These are phyloP conservation scores for Allomyces macrogynus DNA, from an alignment of 192 early-diverging fungal species.

Conservation along the genomic window DNA sequence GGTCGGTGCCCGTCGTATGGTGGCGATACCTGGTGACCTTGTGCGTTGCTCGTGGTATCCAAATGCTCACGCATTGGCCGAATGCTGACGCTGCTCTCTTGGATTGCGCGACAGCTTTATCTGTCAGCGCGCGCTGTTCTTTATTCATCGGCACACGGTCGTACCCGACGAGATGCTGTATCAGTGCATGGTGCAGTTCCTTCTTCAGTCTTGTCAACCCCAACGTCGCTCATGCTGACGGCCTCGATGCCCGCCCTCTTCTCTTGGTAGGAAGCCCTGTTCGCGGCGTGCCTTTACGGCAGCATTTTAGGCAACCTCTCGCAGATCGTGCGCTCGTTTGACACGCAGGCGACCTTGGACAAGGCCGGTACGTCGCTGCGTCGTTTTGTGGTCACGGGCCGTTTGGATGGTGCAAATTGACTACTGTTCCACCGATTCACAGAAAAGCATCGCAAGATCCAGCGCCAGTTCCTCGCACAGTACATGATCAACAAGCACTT, in stretches of 20 bases:
- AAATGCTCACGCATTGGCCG: too few species aligned
- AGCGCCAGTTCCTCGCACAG: background rate
- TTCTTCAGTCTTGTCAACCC: too few species aligned
- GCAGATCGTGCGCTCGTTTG: background rate
- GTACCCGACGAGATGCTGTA: background rate
- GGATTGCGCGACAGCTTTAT: too few species aligned
- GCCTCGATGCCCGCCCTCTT: background rate
- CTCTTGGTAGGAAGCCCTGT: background rate
- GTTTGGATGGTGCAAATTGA: background rate
- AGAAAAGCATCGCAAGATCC: background rate
- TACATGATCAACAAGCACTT: background rate
- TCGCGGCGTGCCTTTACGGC: background rate
- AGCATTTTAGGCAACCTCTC: background rate
- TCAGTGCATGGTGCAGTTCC: background rate
- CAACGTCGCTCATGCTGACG: too few species aligned
- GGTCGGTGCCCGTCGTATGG: too few species aligned
- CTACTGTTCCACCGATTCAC: background rate
- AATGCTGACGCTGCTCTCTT: too few species aligned
- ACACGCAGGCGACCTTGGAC: background rate
- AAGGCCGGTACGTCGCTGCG: background rate
- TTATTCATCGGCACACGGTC: background rate
- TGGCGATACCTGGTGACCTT: too few species aligned
- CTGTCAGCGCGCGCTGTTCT: background rate
- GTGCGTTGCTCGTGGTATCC: too few species aligned
- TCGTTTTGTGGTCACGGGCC: too few species aligned